Evolutionary conservation across 176 grass and related monocot species (phyloP).

Genomic region (Carex cristatella): DNA sequence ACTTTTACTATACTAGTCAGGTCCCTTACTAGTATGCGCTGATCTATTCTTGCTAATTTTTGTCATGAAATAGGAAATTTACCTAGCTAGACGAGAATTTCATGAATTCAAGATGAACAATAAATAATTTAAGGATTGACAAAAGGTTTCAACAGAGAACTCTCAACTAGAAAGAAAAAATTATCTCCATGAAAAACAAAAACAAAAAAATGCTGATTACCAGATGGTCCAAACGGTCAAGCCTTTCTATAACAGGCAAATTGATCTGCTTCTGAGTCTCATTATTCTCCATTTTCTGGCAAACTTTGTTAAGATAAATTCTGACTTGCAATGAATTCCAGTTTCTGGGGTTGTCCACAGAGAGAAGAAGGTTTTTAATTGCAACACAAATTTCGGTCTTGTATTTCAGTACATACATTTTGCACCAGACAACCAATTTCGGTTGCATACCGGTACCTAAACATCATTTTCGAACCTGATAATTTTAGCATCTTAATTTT

Average conservation of each 20-base stretch:
- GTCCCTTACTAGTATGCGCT: not conserved
- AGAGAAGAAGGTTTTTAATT: not conserved
- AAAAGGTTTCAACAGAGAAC: not conserved
- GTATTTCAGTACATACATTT: not conserved
- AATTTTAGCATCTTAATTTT: not conserved
- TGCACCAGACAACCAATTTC: not conserved
- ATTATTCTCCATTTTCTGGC: constrained; percentile 21
- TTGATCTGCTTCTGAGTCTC: not conserved
- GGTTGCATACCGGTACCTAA: not conserved
- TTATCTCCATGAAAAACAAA: not conserved
- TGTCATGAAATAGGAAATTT: not conserved
- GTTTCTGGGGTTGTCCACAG: not conserved
- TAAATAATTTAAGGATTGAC: not conserved
- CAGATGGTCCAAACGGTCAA: constrained; percentile 25
- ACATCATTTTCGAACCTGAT: not conserved
- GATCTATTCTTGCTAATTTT: not conserved
- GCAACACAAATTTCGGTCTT: not conserved
- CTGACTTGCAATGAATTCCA: not conserved
- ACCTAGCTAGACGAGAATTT: not conserved
- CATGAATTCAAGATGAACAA: not conserved
- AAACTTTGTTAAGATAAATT: not conserved
- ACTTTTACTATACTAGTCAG: not conserved
- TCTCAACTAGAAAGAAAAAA: not conserved
- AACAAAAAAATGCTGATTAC: not conserved
- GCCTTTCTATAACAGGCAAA: constrained; percentile 19